These are phyloP conservation scores for Rhynchospora pubera DNA, from an alignment of 176 grass and related monocot genomes.

Conservation along the genomic window DNA sequence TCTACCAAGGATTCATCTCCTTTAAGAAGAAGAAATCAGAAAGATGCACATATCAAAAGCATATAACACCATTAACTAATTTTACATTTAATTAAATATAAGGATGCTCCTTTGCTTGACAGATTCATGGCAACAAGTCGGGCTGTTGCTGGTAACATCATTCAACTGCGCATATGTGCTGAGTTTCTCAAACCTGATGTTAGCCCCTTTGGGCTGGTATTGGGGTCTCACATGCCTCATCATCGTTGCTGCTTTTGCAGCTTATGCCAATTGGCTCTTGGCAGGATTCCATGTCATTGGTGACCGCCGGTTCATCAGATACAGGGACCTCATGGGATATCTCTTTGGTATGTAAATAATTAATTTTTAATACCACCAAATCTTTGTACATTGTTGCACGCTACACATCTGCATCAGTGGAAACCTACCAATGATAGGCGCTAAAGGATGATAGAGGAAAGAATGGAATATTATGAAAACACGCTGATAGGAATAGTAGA, in stretches of 20 bases:
- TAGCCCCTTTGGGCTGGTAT: conserved; percentile 63
- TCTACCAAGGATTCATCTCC: not conserved
- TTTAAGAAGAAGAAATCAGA: not conserved
- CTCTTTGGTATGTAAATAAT: conserved; percentile 40
- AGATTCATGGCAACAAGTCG: conserved; percentile 70
- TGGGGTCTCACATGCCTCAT: conserved; percentile 61
- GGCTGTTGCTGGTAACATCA: conserved; percentile 51
- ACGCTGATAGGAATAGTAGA: too few species aligned
- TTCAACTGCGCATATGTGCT: conserved; percentile 98
- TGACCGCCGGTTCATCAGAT: conserved; percentile 63
- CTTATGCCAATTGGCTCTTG: conserved; percentile 78
- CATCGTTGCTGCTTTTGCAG: conserved; percentile 38
- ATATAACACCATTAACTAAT: not conserved
- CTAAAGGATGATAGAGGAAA: not conserved
- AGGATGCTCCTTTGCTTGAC: not conserved
- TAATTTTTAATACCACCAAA: not conserved
- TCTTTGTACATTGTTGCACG: not conserved
- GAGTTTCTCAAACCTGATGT: conserved; percentile 87
- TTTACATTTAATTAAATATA: not conserved
- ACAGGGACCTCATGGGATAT: conserved; percentile 85
- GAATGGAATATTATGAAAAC: not conserved
- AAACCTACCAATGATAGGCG: not conserved
- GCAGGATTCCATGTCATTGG: conserved; percentile 57
- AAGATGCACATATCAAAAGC: not conserved
- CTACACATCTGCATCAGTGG: not conserved